Evolutionary conservation across 768 basidiomycete genomes (phyloP).

Genomic region (Russula abietina): DNA sequence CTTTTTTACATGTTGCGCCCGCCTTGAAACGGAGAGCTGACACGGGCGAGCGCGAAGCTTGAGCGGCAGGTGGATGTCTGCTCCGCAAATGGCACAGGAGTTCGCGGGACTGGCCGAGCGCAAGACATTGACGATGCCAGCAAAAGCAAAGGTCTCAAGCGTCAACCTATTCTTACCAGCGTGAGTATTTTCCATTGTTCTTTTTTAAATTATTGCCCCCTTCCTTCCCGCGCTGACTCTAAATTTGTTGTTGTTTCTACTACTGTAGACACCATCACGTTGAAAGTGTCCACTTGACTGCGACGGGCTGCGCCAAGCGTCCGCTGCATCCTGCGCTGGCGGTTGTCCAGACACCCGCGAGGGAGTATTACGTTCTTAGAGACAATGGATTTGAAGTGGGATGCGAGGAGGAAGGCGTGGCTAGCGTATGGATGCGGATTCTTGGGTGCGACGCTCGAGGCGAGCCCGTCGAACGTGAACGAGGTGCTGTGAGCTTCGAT

Average conservation of each 20-base stretch:
- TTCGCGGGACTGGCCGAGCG: slow-evolving; percentile 44
- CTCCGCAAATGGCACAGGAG: slow-evolving; percentile 65
- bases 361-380: slow-evolving; percentile 63
- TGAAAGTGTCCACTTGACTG: slow-evolving; percentile 65
- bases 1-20: neutral
- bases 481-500: slow-evolving; percentile 6
- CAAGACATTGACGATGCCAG: slow-evolving; percentile 18
- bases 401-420: slow-evolving; percentile 67
- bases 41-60: slow-evolving; percentile 39
- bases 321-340: slow-evolving; percentile 60
- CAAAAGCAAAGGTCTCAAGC: slow-evolving; percentile 26
- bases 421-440: slow-evolving; percentile 53
- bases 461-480: neutral
- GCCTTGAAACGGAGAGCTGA: neutral
- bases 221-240: neutral
- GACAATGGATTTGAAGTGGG: slow-evolving; percentile 78
- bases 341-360: slow-evolving; percentile 57
- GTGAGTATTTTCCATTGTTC: slow-evolving; percentile 35
- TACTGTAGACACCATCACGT: slow-evolving; percentile 67
- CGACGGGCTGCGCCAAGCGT: slow-evolving; percentile 32
- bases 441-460: slow-evolving; percentile 41
- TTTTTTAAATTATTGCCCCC: neutral
- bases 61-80: slow-evolving; percentile 64
- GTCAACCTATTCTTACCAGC: slow-evolving; percentile 60
- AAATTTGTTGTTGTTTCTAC: neutral